Evolutionary conservation across 2,329 filamentous ascomycete species (phyloP).

Genomic region (Fusarium sp.): DNA sequence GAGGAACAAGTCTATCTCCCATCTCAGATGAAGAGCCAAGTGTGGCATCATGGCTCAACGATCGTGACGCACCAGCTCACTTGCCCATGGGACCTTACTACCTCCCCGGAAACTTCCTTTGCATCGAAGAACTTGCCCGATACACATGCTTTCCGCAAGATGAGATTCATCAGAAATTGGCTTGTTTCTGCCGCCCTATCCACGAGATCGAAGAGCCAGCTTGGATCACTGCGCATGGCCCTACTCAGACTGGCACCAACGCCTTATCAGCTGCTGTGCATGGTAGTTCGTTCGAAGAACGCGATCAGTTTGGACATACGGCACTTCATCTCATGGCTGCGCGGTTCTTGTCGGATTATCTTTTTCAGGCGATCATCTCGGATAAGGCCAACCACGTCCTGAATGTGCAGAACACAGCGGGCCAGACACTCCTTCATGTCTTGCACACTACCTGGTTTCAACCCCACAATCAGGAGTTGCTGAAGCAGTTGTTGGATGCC

Average conservation of each 20-base stretch:
- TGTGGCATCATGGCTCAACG: constrained; percentile 41
- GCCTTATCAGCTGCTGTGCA: constrained; percentile 17
- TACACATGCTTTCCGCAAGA: constrained; percentile 30
- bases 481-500: constrained; percentile 42
- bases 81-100: constrained; percentile 40
- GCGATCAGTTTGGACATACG: constrained; percentile 58
- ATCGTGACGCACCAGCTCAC: constrained; percentile 38
- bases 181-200: constrained; percentile 43
- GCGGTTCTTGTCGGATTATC: constrained; percentile 37
- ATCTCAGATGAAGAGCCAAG: constrained; percentile 30
- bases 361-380: constrained; percentile 41
- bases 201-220: constrained; percentile 36
- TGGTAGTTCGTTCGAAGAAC: constrained; percentile 12
- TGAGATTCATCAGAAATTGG: constrained; percentile 36
- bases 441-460: constrained; percentile 49
- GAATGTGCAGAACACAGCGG: constrained; percentile 50
- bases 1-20: constrained; percentile 35
- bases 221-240: constrained; percentile 44
- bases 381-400: constrained; percentile 33
- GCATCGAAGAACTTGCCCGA: constrained; percentile 36
- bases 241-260: constrained; percentile 24
- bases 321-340: constrained; percentile 57
- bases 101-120: constrained; percentile 61
- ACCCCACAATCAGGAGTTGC: constrained; percentile 20
- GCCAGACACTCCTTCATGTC: constrained; percentile 60